Conservation (phyloP, 495 filamentous ascomycete species). For the Cryomyces antarcticus region DNA sequence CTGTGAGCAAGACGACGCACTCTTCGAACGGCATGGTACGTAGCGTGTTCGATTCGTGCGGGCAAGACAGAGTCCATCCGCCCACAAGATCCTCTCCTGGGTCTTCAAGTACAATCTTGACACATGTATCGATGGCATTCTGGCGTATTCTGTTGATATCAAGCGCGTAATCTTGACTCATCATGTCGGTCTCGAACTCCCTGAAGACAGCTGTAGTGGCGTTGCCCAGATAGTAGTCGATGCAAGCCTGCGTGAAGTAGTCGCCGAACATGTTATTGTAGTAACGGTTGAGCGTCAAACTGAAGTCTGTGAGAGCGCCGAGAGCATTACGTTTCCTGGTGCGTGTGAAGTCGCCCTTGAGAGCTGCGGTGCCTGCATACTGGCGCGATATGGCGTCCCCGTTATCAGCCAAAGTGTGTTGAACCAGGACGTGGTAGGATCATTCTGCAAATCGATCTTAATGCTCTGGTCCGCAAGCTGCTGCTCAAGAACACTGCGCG, state of each 20-base stretch:
- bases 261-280: conserved; percentile 79
- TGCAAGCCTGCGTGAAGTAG: conserved; percentile 83
- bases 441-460: conserved; percentile 41
- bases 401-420: conserved; percentile 90
- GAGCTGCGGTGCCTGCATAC: conserved; percentile 74
- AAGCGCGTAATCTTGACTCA: conserved; percentile 69
- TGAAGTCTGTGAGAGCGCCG: conserved; percentile 87
- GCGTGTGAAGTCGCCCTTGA: conserved; percentile 90
- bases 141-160: conserved; percentile 66
- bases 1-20: conserved; percentile 65
- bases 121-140: conserved; percentile 69
- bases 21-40: conserved; percentile 60
- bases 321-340: conserved; percentile 76
- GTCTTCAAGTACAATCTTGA: conserved; percentile 68
- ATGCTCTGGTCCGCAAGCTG: conserved; percentile 60
- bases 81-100: conserved; percentile 61
- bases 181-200: conserved; percentile 79
- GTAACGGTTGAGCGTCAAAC: conserved; percentile 56
- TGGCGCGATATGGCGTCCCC: conserved; percentile 50
- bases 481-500: conserved; percentile 49
- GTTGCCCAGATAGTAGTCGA: conserved; percentile 86
- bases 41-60: conserved; percentile 42
- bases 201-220: conserved; percentile 64
- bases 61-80: conserved; percentile 64
- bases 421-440: conserved; percentile 71